Evolutionary conservation across 257 asterid species (phyloP).

Genomic region (Buddleja alternifolia): DNA sequence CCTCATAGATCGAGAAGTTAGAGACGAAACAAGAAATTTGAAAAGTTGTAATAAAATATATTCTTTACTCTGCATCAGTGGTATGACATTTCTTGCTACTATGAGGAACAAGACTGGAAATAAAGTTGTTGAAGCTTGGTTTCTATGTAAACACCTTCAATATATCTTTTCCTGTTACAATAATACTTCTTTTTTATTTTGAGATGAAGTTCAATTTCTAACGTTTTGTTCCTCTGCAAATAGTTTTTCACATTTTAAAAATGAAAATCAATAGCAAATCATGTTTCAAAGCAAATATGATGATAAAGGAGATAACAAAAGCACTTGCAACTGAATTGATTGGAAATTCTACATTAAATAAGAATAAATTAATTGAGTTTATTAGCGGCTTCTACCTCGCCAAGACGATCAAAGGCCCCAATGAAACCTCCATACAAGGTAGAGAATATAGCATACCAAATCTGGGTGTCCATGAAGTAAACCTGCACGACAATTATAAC

Average conservation of each 20-base stretch:
- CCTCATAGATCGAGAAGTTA: background rate
- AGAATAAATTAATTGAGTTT: background rate
- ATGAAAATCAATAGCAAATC: slow-evolving; percentile 1
- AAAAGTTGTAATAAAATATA: background rate
- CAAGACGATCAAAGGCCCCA: slow-evolving; percentile 96
- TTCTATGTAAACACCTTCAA: background rate
- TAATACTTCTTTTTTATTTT: slow-evolving; percentile 8
- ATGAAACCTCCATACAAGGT: slow-evolving; percentile 87
- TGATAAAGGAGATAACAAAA: slow-evolving; percentile 12
- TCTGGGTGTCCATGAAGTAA: slow-evolving; percentile 95
- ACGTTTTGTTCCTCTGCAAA: slow-evolving; percentile 4
- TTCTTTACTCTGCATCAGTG: background rate
- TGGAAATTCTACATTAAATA: background rate
- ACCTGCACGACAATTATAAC: slow-evolving; percentile 57
- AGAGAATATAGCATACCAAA: slow-evolving; percentile 90
- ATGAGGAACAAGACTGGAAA: slow-evolving; percentile 7
- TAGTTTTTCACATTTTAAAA: slow-evolving; percentile 14
- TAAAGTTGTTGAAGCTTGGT: slow-evolving; percentile 22
- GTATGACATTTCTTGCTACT: slow-evolving; percentile 14
- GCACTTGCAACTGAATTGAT: background rate
- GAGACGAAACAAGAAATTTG: slow-evolving; percentile 10
- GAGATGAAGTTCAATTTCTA: background rate
- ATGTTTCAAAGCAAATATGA: slow-evolving; percentile 13
- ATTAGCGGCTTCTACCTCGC: slow-evolving; percentile 64
- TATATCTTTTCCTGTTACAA: background rate